These are phyloP conservation scores for Raphanus sativus DNA, from an alignment of 345 rosid species.

Conservation along the genomic window DNA sequence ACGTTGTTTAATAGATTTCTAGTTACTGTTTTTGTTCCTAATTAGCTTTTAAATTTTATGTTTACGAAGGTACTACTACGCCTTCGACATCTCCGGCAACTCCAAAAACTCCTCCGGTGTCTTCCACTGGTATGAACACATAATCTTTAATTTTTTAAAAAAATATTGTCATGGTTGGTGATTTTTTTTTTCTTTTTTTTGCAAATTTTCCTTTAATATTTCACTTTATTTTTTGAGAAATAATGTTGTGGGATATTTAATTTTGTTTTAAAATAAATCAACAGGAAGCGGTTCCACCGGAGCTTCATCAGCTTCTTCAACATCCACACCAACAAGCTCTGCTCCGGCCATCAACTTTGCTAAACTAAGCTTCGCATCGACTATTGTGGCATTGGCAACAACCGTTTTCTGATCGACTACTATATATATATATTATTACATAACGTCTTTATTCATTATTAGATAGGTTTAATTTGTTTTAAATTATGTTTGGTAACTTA, in stretches of 20 bases:
- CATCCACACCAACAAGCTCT: conserved; percentile 18
- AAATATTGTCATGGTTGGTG: not conserved
- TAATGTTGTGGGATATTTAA: not conserved
- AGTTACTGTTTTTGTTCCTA: not conserved
- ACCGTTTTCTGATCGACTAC: conserved; percentile 17
- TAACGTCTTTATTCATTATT: conserved; percentile 1
- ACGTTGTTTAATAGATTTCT: not conserved
- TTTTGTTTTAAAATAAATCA: not conserved
- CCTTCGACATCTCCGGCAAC: conserved; percentile 23
- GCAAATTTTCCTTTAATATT: not conserved
- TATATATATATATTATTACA: not conserved
- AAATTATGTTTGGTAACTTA: conserved; percentile 13
- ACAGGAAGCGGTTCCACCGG: conserved; percentile 28
- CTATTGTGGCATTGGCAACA: conserved; percentile 21
- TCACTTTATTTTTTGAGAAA: not conserved
- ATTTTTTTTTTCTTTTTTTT: too few species aligned
- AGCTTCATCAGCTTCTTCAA: conserved; percentile 23
- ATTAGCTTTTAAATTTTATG: not conserved
- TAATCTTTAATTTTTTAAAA: not conserved
- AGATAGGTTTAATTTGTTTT: not conserved
- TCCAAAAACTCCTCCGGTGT: conserved; percentile 27
- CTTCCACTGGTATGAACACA: conserved; percentile 25
- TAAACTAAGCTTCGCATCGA: conserved; percentile 27
- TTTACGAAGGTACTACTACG: conserved; percentile 26
- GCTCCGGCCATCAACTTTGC: conserved; percentile 27